Base-by-base conservation (phyloP, 176 grass and related monocot species). In the Carex kokanica region DNA sequence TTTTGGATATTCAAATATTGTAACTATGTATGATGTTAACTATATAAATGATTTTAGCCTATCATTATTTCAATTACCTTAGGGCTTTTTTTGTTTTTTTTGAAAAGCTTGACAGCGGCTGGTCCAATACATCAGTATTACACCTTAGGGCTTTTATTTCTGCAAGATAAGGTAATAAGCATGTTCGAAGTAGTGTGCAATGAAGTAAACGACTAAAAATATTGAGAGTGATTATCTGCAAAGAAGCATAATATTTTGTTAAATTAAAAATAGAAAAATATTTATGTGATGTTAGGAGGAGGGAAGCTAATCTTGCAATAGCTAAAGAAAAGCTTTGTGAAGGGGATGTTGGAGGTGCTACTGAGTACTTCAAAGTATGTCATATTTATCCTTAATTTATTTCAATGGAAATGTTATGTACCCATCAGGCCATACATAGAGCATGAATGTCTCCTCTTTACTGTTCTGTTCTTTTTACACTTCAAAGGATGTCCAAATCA, bases 281-380 rank as follows among this genome's bases (percentile, higher is more conserved):
- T 81, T 41, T 64, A 81, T 81, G 51, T 63, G 27, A 83, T 90
- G 78, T 73, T 72, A 97, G 94, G 70, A 93, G 80, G 78, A 93
- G 91, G 64, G 89, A 97, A 74, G 81, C 74, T 36, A 97, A 84
- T 87, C 83, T 97, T 84, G 56, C 60, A 63, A 21, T 93, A 74
- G 94, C 89, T 13, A 91, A 97, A 85, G 78, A 97, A 84, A 93
- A 90, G 84, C 78, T 97, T 70, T 4, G 86, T 78, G 83, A 91
- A 88, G 89, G 89, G 78, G 84, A 97, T 56, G 87, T 12, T 66
- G 29, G 60, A 83, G 86, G 55, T 80, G 94, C 94, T 20, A 62
- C 63, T 0, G 94, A 93, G 17, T 85, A 83, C 85, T 97, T 93
- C 79, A 81, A 85, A 61, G 94, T 93, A 87, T 77, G 81, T 14